Evolutionary conservation across 306 rosid species (phyloP), one percentile per base, ranked within the genome.

Genomic region (Dalbergia cultrata): DNA sequence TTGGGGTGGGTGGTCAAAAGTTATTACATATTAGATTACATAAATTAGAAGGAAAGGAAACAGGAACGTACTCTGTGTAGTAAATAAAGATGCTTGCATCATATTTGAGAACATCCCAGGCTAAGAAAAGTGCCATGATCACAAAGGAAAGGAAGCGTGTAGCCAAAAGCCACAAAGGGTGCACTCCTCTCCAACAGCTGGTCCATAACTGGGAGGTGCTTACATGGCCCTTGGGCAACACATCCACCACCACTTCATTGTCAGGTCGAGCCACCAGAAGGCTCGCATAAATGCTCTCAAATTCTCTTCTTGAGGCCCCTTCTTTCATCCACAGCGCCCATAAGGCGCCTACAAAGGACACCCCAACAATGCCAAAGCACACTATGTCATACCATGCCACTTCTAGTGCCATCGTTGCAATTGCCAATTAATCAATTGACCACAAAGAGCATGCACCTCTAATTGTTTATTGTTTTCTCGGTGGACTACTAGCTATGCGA

Each of bases 321-420:
- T 88, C 89, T 4, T 72, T 86, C 67, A 76, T 75, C 88, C 89
- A 78, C 17, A 90, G 81, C 67, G 83, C 90, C 88, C 86, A 84
- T 21, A 86, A 57, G 13, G 94, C 89, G 13, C 85, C 78, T 14
- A 74, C 10, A 8, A 82, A 49, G 35, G 92, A 59, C 21, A 76
- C 12, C 0, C 83, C 86, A 6, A 90, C 84, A 37, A 90, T 88
- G 73, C 86, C 94, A 50, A 88, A 86, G 62, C 92, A 90, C 50
- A 84, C 90, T 19, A 88, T 80, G 77, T 90, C 94, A 50, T 90
- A 90, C 94, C 94, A 90, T 43, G 52, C 83, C 9, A 88, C 81
- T 49, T 64, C 82, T 68, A 88, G 80, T 33, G 76, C 94, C 94
- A 88, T 86, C 49, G 5, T 16, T 14, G 58, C 58, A 37, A 7